These are phyloP conservation scores for Aspergillus egyptiacus DNA, from an alignment of 495 filamentous ascomycete genomes.

Conservation along the genomic window DNA sequence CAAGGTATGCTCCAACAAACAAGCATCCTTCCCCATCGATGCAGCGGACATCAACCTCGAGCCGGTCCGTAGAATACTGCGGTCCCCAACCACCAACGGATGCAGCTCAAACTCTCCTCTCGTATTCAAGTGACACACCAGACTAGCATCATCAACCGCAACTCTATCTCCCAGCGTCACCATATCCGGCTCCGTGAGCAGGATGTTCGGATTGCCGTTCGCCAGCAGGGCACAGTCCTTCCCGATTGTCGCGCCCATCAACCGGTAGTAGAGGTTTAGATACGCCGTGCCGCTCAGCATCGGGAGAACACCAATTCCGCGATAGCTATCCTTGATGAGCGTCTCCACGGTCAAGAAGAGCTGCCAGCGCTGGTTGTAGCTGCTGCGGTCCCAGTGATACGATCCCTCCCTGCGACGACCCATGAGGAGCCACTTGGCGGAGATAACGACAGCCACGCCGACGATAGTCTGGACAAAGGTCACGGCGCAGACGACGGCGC, in stretches of 20 bases:
- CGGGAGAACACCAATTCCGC: slow-evolving; percentile 35
- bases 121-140: slow-evolving; percentile 42
- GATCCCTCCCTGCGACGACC: slow-evolving; percentile 36
- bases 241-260: slow-evolving; percentile 38
- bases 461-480: slow-evolving; percentile 27
- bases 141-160: slow-evolving; percentile 40
- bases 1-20: slow-evolving; percentile 42
- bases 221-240: slow-evolving; percentile 42
- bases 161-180: slow-evolving; percentile 40
- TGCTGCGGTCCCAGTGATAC: slow-evolving; percentile 43
- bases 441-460: slow-evolving; percentile 30
- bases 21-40: slow-evolving; percentile 24
- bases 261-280: slow-evolving; percentile 34
- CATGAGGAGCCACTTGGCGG: slow-evolving; percentile 37
- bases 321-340: slow-evolving; percentile 37
- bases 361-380: slow-evolving; percentile 44
- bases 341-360: slow-evolving; percentile 38
- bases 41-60: neutral
- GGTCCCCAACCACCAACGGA: slow-evolving; percentile 32
- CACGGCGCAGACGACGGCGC: slow-evolving; percentile 21
- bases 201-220: slow-evolving; percentile 34
- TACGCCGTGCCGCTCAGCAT: slow-evolving; percentile 40
- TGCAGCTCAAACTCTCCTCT: slow-evolving; percentile 45
- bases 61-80: slow-evolving; percentile 39
- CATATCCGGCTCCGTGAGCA: slow-evolving; percentile 47